A percentile compares a stretch with the other conserved stretches of the same genome.
Evolutionary conservation across 768 basidiomycete genomes (phyloP).

Genomic region (Russula foetens): DNA sequence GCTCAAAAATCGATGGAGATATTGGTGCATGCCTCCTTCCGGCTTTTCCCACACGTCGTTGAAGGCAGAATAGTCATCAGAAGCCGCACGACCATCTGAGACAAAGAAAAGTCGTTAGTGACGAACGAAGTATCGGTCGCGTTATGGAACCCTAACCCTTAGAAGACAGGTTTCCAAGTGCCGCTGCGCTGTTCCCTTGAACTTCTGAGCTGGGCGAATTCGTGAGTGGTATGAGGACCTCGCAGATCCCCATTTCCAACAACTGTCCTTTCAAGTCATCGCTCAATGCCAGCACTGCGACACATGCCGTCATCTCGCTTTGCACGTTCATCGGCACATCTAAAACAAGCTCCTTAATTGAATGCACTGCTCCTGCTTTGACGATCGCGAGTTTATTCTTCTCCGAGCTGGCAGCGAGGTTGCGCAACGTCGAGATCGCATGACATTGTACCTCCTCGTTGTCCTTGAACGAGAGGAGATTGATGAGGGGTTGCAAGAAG

Average conservation of each 20-base stretch:
- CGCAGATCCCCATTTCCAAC: constrained; percentile 96
- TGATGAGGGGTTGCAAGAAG: constrained; percentile 93
- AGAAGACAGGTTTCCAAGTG: constrained; percentile 93
- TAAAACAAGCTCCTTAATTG: constrained; percentile 93
- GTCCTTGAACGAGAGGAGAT: constrained; percentile 94
- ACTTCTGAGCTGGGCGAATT: constrained; percentile 96
- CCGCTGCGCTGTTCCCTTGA: constrained; percentile 97
- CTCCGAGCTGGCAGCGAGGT: constrained; percentile 93
- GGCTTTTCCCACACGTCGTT: constrained; percentile 98
- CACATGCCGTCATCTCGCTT: constrained; percentile 99
- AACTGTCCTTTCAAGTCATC: constrained; percentile 96
- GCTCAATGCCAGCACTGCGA: constrained; percentile 91
- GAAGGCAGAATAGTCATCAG: constrained; percentile 93
- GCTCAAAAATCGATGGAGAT: constrained; percentile 88
- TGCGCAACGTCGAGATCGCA: constrained; percentile 93
- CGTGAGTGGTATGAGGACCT: constrained; percentile 93
- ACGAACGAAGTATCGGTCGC: neutral
- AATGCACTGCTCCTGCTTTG: constrained; percentile 92
- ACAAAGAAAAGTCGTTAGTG: neutral
- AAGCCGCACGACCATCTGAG: constrained; percentile 64
- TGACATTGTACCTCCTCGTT: constrained; percentile 99
- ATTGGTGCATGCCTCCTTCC: constrained; percentile 93
- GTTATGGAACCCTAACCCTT: constrained; percentile 51
- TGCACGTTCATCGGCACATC: constrained; percentile 95
- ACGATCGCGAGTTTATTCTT: constrained; percentile 98